Evolutionary conservation across 441 rosid genomes (phyloP), one percentile per base, ranked within the genome.

Genomic region (Adansonia rubrostipa): DNA sequence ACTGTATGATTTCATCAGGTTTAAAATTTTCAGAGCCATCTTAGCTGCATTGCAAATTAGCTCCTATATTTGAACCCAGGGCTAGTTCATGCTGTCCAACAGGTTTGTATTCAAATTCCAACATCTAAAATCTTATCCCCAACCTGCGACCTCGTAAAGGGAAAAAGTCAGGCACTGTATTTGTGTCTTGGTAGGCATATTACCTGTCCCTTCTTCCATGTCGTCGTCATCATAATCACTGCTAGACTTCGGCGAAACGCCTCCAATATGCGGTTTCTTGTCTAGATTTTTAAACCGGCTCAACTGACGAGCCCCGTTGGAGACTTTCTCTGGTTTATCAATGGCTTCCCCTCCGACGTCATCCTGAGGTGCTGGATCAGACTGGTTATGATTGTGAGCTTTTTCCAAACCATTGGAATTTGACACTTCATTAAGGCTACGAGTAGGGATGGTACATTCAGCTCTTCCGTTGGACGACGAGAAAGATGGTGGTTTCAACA

Each of bases 151-250:
- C 28, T 24, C 28, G 28, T 24, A 24, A 24, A 24, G 28, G 28
- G 28, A 24, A 24, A 24, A 24, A 24, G 28, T 28, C 44, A 36
- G 19, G n/a, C 6, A 48, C 58, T 51, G 20, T 13, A 44, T 9
- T 24, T 40, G 17, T 33, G 50, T 61, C 24, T 9, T 60, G 45
- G 11, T 10, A 54, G 74, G 48, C 17, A 54, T 45, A 48, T 51
- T 82, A 85, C 90, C 90, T 79, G 74, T 76, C 72, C 75, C 80
- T 74, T 82, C 80, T 44, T 79, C 78, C 13, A 6, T 48, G 28
- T 24, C 28, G 61, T 40, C 14, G 74, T 69, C 24, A 70, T 54
- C 56, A 74, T 78, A 22, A 14, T 84, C 82, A 19, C 76, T 36
- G 73, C 74, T 81, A 51, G 83, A 78, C 24, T 63, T 78, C n/a